phyloP scores from a whole-genome alignment of 139 green algal genomes.

The Coelastrella sp. region DNA sequence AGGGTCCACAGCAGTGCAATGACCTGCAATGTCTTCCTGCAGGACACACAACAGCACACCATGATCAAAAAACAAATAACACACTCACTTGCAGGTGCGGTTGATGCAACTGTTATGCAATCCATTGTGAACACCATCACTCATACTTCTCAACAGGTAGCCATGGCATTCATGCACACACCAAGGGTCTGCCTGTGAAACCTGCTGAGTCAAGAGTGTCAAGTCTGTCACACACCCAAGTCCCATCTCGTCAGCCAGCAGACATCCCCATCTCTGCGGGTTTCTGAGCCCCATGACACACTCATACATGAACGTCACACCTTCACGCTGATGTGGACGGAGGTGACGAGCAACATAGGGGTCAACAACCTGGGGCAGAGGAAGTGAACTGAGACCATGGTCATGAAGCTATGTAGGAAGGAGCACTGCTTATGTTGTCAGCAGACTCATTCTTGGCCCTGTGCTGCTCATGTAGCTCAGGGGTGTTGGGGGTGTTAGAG shows the following conservation, averaged over 20 bases:
- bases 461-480: no score
- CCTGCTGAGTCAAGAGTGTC: background rate
- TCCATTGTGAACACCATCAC: no score
- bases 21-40: slow-evolving; percentile 85
- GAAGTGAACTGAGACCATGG: background rate
- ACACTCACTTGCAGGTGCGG: background rate
- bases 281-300: slow-evolving; percentile 32
- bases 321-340: slow-evolving; percentile 76
- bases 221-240: slow-evolving; percentile 51
- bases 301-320: slow-evolving; percentile 86
- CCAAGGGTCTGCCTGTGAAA: background rate
- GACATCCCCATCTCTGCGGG: slow-evolving; percentile 58
- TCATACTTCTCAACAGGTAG: no score
- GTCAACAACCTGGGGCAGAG: slow-evolving; percentile 56
- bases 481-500: no score
- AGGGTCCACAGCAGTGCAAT: slow-evolving; percentile 85
- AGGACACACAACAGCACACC: background rate
- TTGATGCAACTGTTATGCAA: no score
- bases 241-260: slow-evolving; percentile 90
- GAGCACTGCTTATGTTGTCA: no score
- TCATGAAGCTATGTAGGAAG: no score
- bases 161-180: background rate
- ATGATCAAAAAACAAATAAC: background rate
- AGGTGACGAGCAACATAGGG: slow-evolving; percentile 71
- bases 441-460: no score